A percentile compares a stretch with the other conserved stretches of the same genome.
phyloP scores from a whole-genome alignment of 345 rosid species.

The Viola odorata region DNA sequence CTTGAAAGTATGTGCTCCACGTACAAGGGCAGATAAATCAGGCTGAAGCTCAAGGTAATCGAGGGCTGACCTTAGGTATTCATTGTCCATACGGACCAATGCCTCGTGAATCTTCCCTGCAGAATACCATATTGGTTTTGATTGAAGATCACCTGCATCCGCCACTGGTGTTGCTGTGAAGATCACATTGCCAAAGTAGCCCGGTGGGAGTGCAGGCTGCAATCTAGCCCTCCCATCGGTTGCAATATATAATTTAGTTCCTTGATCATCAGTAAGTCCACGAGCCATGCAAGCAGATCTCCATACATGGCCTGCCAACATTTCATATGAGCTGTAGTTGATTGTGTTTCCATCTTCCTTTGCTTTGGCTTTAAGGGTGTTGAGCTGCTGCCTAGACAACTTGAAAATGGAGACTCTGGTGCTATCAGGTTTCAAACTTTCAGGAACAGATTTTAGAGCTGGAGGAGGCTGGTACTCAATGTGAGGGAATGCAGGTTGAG shows the following conservation, averaged over 20 bases:
- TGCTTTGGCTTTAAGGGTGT: conserved; percentile 68
- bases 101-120: conserved; percentile 75
- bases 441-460: conserved; percentile 28
- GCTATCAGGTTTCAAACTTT: conserved; percentile 28
- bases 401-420: conserved; percentile 64
- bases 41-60: conserved; percentile 90
- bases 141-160: conserved; percentile 52
- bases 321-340: conserved; percentile 75
- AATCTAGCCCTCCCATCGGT: conserved; percentile 85
- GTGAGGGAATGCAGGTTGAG: conserved; percentile 64
- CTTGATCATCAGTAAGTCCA: conserved; percentile 59
- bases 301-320: conserved; percentile 97
- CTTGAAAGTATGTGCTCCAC: conserved; percentile 74
- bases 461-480: conserved; percentile 89
- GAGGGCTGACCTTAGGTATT: conserved; percentile 86
- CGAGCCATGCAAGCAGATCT: conserved; percentile 68
- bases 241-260: conserved; percentile 70
- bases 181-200: conserved; percentile 89
- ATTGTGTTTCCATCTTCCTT: conserved; percentile 67
- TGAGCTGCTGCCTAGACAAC: conserved; percentile 55
- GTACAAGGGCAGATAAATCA: conserved; percentile 65
- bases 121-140: conserved; percentile 84
- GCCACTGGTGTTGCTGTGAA: conserved; percentile 89
- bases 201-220: conserved; percentile 69
- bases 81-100: conserved; percentile 72